Percentiles rank a stretch among this genome's conserved stretches.
phyloP scores from a whole-genome alignment of 495 filamentous ascomycete species.

The Annulohypoxylon bovei region DNA sequence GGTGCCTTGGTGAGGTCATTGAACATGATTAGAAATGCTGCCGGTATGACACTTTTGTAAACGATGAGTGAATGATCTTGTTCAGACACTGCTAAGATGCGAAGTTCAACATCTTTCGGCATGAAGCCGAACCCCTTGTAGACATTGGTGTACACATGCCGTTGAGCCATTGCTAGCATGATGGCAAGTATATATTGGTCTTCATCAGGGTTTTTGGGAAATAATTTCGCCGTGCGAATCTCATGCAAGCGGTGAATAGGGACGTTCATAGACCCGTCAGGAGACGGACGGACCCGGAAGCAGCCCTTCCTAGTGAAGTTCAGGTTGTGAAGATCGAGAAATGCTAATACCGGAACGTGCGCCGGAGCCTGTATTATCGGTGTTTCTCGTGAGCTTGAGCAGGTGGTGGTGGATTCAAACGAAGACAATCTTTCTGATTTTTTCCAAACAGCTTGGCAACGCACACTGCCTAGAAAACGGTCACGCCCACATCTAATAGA shows the following conservation, averaged over 20 bases:
- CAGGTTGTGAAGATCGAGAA: constrained; percentile 51
- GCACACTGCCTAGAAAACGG: constrained; percentile 44
- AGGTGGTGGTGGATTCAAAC: constrained; percentile 51
- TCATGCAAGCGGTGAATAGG: constrained; percentile 50
- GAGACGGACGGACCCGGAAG: constrained; percentile 45
- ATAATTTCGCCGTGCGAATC: constrained; percentile 50
- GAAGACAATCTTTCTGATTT: constrained; percentile 35
- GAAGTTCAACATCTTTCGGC: constrained; percentile 52
- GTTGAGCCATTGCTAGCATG: constrained; percentile 59
- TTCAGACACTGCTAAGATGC: constrained; percentile 53
- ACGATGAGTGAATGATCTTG: constrained; percentile 51
- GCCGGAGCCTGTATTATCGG: background rate
- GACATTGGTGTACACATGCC: constrained; percentile 49
- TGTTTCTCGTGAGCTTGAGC: constrained; percentile 31
- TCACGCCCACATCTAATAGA: constrained; percentile 51
- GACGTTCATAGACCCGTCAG: constrained; percentile 43
- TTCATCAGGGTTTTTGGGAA: constrained; percentile 52
- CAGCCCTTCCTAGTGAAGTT: constrained; percentile 46
- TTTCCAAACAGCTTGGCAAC: constrained; percentile 53
- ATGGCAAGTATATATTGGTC: constrained; percentile 55
- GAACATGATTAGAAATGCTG: constrained; percentile 52
- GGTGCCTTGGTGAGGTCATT: constrained; percentile 48
- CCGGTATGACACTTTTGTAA: constrained; percentile 54
- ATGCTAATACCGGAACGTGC: constrained; percentile 52
- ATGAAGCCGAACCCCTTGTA: constrained; percentile 22